These are phyloP conservation scores for Kwoniella sp. DNA, from an alignment of 768 basidiomycete genomes.

Conservation along the genomic window DNA sequence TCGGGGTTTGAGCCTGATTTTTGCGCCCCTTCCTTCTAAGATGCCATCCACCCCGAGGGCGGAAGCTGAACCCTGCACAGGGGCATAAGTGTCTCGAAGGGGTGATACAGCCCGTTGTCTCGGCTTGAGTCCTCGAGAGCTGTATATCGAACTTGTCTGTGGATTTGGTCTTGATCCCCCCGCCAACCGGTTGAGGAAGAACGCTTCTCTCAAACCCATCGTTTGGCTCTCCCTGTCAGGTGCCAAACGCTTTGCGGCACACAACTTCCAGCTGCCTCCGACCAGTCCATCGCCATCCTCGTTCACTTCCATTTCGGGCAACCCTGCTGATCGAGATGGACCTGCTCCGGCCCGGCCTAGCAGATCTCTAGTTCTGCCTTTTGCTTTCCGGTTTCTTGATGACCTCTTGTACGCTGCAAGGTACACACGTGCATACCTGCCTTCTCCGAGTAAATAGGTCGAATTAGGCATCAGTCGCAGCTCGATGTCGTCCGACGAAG, in stretches of 20 bases:
- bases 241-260: slow-evolving; percentile 57
- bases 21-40: background rate
- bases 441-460: slow-evolving; percentile 44
- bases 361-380: slow-evolving; percentile 13
- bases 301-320: slow-evolving; percentile 15
- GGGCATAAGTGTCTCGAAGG: slow-evolving; percentile 12
- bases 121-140: background rate
- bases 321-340: background rate
- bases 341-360: background rate
- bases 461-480: slow-evolving; percentile 32
- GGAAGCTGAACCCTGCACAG: background rate
- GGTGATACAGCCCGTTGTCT: slow-evolving; percentile 22
- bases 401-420: slow-evolving; percentile 37
- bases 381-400: slow-evolving; percentile 6
- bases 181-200: slow-evolving; percentile 54
- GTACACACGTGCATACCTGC: slow-evolving; percentile 48
- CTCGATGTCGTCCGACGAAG: slow-evolving; percentile 35
- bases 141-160: slow-evolving; percentile 4
- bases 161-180: background rate
- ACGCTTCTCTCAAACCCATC: slow-evolving; percentile 56
- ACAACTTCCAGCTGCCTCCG: slow-evolving; percentile 53
- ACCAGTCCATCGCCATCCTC: slow-evolving; percentile 24
- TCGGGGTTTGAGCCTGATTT: background rate
- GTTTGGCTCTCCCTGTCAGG: slow-evolving; percentile 56
- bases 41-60: background rate